phyloP scores from a whole-genome alignment of 495 filamentous ascomycete species.

The Hypoxylon fuscum region DNA sequence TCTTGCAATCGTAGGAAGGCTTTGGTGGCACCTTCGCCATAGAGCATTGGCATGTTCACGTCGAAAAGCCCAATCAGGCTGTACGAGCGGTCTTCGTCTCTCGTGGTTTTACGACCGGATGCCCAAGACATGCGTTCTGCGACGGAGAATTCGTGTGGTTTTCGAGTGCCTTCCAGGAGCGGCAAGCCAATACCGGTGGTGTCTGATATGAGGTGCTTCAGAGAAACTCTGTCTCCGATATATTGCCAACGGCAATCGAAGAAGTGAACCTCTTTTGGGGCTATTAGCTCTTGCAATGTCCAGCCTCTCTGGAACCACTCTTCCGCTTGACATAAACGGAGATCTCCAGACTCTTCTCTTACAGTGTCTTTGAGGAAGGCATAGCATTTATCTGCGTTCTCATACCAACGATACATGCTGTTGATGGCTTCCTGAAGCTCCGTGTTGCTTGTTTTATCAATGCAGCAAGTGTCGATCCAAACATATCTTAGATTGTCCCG shows the following conservation, averaged over 20 bases:
- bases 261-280: constrained; percentile 43
- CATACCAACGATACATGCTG: constrained; percentile 45
- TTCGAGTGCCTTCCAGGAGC: not conserved
- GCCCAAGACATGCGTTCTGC: constrained; percentile 17
- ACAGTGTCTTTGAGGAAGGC: constrained; percentile 42
- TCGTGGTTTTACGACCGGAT: constrained; percentile 3
- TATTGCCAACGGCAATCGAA: constrained; percentile 41
- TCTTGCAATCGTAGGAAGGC: constrained; percentile 42
- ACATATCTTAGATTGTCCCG: constrained; percentile 31
- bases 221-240: constrained; percentile 35
- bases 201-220: constrained; percentile 3
- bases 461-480: constrained; percentile 47
- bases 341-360: not conserved
- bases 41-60: constrained; percentile 18
- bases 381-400: constrained; percentile 39
- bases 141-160: not conserved
- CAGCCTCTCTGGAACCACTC: constrained; percentile 55
- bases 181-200: constrained; percentile 42
- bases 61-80: constrained; percentile 12
- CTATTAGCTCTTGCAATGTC: constrained; percentile 56
- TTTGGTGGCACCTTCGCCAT: constrained; percentile 34
- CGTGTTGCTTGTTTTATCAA: constrained; percentile 40
- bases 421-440: constrained; percentile 45
- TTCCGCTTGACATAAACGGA: not conserved
- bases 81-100: constrained; percentile 6